phyloP scores from a whole-genome alignment of 441 rosid genomes.

The Bocquillonia castaneifolia region DNA sequence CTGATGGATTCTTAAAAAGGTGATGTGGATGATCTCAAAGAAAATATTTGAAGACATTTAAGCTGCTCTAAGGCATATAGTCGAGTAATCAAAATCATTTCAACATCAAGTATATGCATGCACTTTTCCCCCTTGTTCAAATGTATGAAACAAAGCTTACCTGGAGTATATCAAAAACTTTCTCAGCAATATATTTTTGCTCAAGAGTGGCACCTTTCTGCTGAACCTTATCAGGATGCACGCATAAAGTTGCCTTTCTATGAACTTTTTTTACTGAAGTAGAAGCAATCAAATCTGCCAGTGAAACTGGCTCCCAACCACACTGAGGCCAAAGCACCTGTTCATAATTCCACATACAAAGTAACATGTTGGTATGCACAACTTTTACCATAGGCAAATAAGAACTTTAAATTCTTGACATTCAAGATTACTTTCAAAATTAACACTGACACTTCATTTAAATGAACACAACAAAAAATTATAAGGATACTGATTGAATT shows the following conservation, averaged over 20 bases:
- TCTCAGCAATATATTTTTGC: slow-evolving; percentile 87
- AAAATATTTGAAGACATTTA: not conserved
- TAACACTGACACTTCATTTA: not conserved
- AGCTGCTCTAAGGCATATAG: not conserved
- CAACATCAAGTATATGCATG: not conserved
- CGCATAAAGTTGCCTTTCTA: slow-evolving; percentile 68
- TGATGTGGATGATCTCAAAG: not conserved
- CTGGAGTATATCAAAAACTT: slow-evolving; percentile 93
- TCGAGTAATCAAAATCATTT: not conserved
- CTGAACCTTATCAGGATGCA: slow-evolving; percentile 97
- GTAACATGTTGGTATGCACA: not conserved
- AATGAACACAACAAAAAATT: slow-evolving; percentile 1
- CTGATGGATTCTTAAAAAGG: not conserved
- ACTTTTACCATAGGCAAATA: not conserved
- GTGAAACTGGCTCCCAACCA: slow-evolving; percentile 75
- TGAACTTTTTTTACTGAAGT: slow-evolving; percentile 77
- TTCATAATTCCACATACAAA: slow-evolving; percentile 18
- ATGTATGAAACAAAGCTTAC: slow-evolving; percentile 32
- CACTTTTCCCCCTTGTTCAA: not conserved
- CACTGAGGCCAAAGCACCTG: slow-evolving; percentile 90
- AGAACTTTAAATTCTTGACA: slow-evolving; percentile 5
- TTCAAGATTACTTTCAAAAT: slow-evolving; percentile 6
- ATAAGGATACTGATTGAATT: not conserved
- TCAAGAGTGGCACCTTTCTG: slow-evolving; percentile 91
- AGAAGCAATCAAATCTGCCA: slow-evolving; percentile 81